Evolutionary conservation across 257 asterid genomes (phyloP), one percentile per base, ranked within the genome.

Genomic region (Petrea volubilis): DNA sequence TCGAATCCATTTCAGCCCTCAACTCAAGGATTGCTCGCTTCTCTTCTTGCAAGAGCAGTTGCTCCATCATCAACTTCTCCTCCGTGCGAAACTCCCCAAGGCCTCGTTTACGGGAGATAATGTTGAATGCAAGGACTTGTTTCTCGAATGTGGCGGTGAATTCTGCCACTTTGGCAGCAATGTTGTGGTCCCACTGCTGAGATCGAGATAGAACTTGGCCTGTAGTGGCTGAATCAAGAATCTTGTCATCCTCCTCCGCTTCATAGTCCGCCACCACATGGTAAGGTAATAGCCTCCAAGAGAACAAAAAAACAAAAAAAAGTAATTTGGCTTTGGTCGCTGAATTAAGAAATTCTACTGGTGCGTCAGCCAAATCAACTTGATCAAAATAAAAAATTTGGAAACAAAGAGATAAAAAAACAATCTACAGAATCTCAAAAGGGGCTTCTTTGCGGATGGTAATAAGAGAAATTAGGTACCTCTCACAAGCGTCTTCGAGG

Each of bases 231-330:
- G 96, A 87, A 78, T 95, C 98, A 14, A 95, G 97, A 80, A 92
- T 95, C 86, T 88, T 95, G 87, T 95, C 98, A 69, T 95, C 99
- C 74, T 95, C 99, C 84, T 95, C 99, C 24, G 98, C 99, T 84
- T 95, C 99, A 78, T 95, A 95, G 84, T 95, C 99, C 7, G 99
- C 99, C 72, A 95, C 97, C 53, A 95, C 99, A 75, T 95, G 98
- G 84, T 92, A 95, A 59, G 99, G 99, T 58, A 95, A 81, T 55
- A 95, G 86, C 96, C 99, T 95, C 71, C n/a, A 53, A 74, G 64
- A 60, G 59, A 56, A 43, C 47, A 74, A 65, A 74, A 61, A 15
- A 49, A 13, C 52, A 36, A 2, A 72, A 46, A 61, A 23, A 62
- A 20, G 38, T 51, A 40, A 52, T 14, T 67, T 25, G 64, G 25